Percentiles rank a stretch among this genome's conserved stretches.
phyloP scores from a whole-genome alignment of 78 protist species.

The Dictyostelium brefeldianum region DNA sequence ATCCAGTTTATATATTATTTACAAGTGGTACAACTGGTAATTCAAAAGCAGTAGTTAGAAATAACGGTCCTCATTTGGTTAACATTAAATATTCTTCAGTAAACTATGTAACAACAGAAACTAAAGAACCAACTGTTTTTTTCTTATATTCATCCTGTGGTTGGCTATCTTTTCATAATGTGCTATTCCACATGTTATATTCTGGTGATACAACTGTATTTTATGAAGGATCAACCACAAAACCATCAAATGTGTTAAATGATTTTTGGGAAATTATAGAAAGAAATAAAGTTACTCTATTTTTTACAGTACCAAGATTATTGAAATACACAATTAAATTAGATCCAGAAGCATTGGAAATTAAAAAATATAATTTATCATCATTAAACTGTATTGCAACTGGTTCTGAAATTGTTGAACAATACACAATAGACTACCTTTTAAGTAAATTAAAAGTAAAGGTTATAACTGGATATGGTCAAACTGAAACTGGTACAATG shows the following conservation, averaged over 20 bases:
- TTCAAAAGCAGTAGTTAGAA: conserved; percentile 72
- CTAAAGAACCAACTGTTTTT: conserved; percentile 48
- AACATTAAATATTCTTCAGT: conserved; percentile 24
- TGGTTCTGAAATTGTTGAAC: conserved; percentile 85
- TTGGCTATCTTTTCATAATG: conserved; percentile 69
- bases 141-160: conserved; percentile 68
- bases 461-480: conserved; percentile 89
- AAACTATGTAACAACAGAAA: not conserved
- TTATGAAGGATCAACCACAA: conserved; percentile 68
- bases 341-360: not conserved
- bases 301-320: conserved; percentile 21
- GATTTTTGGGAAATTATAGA: conserved; percentile 59
- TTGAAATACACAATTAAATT: conserved; percentile 14
- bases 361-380: not conserved
- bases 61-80: conserved; percentile 59
- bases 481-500: conserved; percentile 89
- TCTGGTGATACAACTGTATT: conserved; percentile 50
- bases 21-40: conserved; percentile 36
- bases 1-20: not conserved
- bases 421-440: not conserved
- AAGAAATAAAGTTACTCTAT: conserved; percentile 69
- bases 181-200: not conserved
- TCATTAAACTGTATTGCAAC: conserved; percentile 57
- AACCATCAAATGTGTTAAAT: conserved; percentile 56
- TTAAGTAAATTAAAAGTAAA: conserved; percentile 69